These are phyloP conservation scores for Torrubiellomyces zombiae DNA, from an alignment of 2,329 filamentous ascomycete species.

Conservation along the genomic window DNA sequence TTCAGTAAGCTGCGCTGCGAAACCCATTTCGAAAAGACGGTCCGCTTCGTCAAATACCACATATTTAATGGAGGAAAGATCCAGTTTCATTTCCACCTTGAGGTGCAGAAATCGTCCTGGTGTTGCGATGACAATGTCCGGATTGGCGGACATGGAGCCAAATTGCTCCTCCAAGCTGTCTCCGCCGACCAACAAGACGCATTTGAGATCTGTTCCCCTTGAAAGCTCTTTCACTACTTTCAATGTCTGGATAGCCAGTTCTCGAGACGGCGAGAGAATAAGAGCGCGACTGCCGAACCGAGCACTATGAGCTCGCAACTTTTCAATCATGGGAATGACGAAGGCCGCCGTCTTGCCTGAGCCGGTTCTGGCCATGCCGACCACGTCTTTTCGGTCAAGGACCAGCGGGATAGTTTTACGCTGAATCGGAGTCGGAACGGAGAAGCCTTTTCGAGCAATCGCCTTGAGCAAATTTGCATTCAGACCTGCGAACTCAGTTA, in stretches of 20 bases:
- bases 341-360: constrained; percentile 98
- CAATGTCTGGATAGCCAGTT: constrained; percentile 84
- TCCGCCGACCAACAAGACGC: constrained; percentile 82
- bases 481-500: constrained; percentile 33
- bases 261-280: constrained; percentile 81
- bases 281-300: constrained; percentile 75
- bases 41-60: constrained; percentile 97
- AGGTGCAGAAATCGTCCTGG: constrained; percentile 92
- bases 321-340: constrained; percentile 96
- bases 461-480: constrained; percentile 75
- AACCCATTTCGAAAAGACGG: constrained; percentile 96
- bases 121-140: constrained; percentile 93
- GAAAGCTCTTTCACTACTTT: constrained; percentile 94
- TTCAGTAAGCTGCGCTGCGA: constrained; percentile 80
- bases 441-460: constrained; percentile 86
- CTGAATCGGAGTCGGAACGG: constrained; percentile 92
- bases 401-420: constrained; percentile 89
- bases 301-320: constrained; percentile 71
- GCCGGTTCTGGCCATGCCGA: constrained; percentile 97
- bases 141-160: constrained; percentile 78
- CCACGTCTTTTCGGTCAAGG: constrained; percentile 82
- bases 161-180: constrained; percentile 96
- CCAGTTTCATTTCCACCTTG: constrained; percentile 89
- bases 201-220: constrained; percentile 76
- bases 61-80: constrained; percentile 81